Evolutionary conservation across 352 stramenopile genomes (phyloP), one percentile per base, ranked within the genome.

Genomic region (Pythium phragmiticola): DNA sequence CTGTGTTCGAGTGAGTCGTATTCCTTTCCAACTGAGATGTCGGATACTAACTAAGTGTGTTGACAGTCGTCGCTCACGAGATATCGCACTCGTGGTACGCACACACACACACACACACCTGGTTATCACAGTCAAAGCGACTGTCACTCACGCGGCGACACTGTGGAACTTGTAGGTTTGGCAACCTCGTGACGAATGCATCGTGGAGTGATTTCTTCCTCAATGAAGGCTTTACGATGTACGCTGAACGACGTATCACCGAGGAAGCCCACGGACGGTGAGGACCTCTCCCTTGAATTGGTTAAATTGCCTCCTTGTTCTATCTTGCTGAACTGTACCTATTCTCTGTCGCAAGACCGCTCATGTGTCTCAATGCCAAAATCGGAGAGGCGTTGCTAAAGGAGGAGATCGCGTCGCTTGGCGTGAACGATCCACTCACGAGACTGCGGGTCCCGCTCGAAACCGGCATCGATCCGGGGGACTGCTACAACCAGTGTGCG

Each of bases 171-270:
- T 3, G n/a, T 56, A 84, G 78, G 78, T 92, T 92, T 30, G 87
- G 87, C 11, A 95, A 95, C 53, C 66, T 94, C 33, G 84, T 92
- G 42, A 93, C 84, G 17, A 94, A 93, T 39, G 75, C 84, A 39
- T 87, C 85, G 54, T 95, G 87, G 87, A 92, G 87, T 52, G 80
- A 95, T 64, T 93, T 95, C 58, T 95, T 92, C 65, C 63, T 95
- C 23, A 95, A 95, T 67, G 87, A 95, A 78, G 87, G 87, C n/a
- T 93, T 92, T 65, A 92, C 84, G 9, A 93, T 93, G 82, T 95
- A 92, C 57, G 83, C 84, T 12, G 83, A 94, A 64, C 76, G 85
- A 7, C 78, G 81, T 30, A 87, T 94, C 64, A 81, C 68, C 0
- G 85, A 85, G 37, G 70, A 80, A 39, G 79, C 73, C n/a, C 75